A percentile compares a stretch with the other conserved stretches of the same genome.
These are phyloP conservation scores for Bocquillonia castaneifolia DNA, from an alignment of 441 rosid species.

Conservation along the genomic window DNA sequence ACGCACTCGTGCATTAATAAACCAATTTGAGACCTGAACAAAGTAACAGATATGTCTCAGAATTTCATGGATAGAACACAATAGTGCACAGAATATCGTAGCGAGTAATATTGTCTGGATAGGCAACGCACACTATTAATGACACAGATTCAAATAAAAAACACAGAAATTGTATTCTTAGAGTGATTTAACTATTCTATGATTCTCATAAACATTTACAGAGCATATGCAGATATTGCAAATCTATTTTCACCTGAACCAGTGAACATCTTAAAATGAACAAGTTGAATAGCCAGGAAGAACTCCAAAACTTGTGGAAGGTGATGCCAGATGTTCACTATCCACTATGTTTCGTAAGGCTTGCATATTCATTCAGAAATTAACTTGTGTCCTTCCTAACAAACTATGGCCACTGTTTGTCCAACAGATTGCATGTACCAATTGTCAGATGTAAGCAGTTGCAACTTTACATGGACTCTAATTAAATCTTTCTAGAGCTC, in stretches of 20 bases:
- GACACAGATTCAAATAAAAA: neutral
- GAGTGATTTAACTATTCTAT: conserved; percentile 10
- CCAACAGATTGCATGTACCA: neutral
- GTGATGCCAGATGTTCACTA: neutral
- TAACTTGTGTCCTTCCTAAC: neutral
- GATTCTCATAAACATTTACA: neutral
- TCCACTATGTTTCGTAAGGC: conserved; percentile 4
- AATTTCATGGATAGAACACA: conserved; percentile 9
- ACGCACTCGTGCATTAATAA: conserved; percentile 87
- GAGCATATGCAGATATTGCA: neutral
- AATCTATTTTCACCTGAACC: neutral
- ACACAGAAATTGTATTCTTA: conserved; percentile 13
- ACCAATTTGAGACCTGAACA: conserved; percentile 84
- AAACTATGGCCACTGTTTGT: neutral
- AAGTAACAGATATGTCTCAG: conserved; percentile 1
- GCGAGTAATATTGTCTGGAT: conserved; percentile 1
- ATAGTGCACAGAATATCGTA: neutral
- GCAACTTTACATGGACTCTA: neutral
- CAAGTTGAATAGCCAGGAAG: neutral
- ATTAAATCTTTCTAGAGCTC: neutral
- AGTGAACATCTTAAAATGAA: neutral
- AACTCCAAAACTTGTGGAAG: neutral
- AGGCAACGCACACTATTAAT: neutral
- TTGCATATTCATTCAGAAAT: neutral
- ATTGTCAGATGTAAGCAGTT: neutral